These are phyloP conservation scores for Chaetomium globosum DNA, from an alignment of 2,329 filamentous ascomycete genomes.

Conservation along the genomic window DNA sequence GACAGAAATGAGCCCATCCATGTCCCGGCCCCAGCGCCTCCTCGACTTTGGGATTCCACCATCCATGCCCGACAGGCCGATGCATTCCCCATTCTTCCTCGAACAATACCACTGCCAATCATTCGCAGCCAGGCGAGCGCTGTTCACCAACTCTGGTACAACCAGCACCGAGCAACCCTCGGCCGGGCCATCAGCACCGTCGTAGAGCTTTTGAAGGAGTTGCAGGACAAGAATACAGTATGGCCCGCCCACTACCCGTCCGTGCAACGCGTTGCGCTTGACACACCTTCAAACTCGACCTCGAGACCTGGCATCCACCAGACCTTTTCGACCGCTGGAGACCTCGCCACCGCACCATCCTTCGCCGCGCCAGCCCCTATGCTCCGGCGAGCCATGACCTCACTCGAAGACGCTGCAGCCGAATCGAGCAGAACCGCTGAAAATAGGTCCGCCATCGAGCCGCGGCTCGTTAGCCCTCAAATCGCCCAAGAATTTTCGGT, in stretches of 20 bases:
- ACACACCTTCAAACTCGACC: slow-evolving; percentile 50
- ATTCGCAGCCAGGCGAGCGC: slow-evolving; percentile 72
- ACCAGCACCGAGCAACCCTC: slow-evolving; percentile 85
- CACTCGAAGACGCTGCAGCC: slow-evolving; percentile 61
- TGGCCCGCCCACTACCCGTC: slow-evolving; percentile 97
- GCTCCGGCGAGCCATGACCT: slow-evolving; percentile 72
- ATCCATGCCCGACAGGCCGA: slow-evolving; percentile 52
- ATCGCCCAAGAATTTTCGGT: slow-evolving; percentile 96
- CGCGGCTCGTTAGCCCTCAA: slow-evolving; percentile 84
- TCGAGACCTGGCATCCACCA: slow-evolving; percentile 66
- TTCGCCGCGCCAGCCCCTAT: slow-evolving; percentile 31
- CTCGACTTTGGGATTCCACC: slow-evolving; percentile 48
- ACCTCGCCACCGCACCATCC: slow-evolving; percentile 46
- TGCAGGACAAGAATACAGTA: slow-evolving; percentile 85
- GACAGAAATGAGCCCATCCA: slow-evolving; percentile 52
- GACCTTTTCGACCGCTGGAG: slow-evolving; percentile 61
- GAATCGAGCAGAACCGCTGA: slow-evolving; percentile 77
- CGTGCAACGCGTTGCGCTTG: slow-evolving; percentile 63
- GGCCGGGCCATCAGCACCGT: slow-evolving; percentile 84
- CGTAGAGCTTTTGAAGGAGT: slow-evolving; percentile 76
- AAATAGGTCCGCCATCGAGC: slow-evolving; percentile 65
- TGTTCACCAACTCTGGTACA: slow-evolving; percentile 92
- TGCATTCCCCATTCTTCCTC: slow-evolving; percentile 43
- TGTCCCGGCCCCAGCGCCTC: slow-evolving; percentile 42
- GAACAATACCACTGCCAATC: slow-evolving; percentile 59